phyloP scores from a whole-genome alignment of 1,139 yeast species.

The Sugiyamaella paludigena region DNA sequence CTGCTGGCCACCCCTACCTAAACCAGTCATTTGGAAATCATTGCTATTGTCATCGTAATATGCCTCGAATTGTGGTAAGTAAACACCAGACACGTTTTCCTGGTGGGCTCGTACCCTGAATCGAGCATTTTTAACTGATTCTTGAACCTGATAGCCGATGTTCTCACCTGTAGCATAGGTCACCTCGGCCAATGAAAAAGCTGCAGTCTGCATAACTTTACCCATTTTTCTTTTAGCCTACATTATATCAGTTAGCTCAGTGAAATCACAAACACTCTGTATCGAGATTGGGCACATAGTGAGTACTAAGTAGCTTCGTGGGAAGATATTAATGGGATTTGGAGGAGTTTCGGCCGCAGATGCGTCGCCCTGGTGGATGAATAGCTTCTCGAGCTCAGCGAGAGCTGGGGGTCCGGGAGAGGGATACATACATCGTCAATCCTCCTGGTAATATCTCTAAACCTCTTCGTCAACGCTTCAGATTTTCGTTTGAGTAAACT shows the following conservation, averaged over 20 bases:
- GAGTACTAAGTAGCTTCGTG: too few species aligned
- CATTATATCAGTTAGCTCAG: neutral
- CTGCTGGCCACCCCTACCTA: slow-evolving; percentile 98
- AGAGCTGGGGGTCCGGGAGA: neutral
- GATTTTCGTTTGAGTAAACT: slow-evolving; percentile 90
- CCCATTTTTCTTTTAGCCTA: slow-evolving; percentile 94
- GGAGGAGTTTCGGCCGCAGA: neutral
- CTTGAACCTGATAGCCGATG: slow-evolving; percentile 93
- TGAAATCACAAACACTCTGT: too few species aligned
- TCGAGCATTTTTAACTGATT: slow-evolving; percentile 81
- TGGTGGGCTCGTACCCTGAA: slow-evolving; percentile 89
- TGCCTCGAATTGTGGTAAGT: slow-evolving; percentile 87
- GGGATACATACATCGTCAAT: slow-evolving; percentile 65
- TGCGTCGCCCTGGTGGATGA: slow-evolving; percentile 1
- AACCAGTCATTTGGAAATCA: slow-evolving; percentile 93
- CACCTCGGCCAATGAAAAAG: slow-evolving; percentile 95
- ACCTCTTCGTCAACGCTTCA: slow-evolving; percentile 93
- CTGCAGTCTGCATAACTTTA: slow-evolving; percentile 96
- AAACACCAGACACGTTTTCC: slow-evolving; percentile 95
- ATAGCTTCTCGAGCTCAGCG: too few species aligned
- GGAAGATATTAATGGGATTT: too few species aligned
- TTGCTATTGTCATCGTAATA: slow-evolving; percentile 79
- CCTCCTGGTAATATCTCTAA: slow-evolving; percentile 90
- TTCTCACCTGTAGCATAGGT: slow-evolving; percentile 96
- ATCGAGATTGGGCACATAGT: too few species aligned